A percentile compares a stretch with the other conserved stretches of the same genome.
Conservation (phyloP, 2,329 filamentous ascomycete genomes). For the Pseudogymnoascus sp. region DNA sequence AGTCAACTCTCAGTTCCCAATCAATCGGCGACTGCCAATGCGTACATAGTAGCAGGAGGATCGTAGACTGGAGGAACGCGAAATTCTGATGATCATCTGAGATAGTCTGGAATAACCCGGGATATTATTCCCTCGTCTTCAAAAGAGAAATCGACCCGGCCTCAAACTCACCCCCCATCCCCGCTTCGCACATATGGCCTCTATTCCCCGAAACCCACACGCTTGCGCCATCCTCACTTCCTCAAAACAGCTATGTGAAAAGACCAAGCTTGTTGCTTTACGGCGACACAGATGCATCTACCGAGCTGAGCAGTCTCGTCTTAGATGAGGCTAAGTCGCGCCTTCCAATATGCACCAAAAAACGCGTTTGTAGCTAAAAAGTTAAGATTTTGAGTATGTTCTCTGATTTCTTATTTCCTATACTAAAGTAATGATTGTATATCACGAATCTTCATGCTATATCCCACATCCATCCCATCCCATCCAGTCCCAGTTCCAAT, state of each 20-base stretch:
- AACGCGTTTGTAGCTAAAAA: not conserved
- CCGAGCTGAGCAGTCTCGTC: constrained; percentile 8
- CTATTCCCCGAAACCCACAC: constrained; percentile 10
- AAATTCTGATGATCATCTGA: not conserved
- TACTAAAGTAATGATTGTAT: constrained; percentile 2
- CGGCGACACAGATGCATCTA: constrained; percentile 12
- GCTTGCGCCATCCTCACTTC: constrained; percentile 11
- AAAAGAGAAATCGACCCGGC: constrained; percentile 7
- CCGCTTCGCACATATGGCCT: constrained; percentile 11
- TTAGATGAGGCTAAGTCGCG: constrained; percentile 7
- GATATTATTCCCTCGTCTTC: not conserved
- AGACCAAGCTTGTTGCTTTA: constrained; percentile 12
- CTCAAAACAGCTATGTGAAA: constrained; percentile 13
- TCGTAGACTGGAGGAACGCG: not conserved
- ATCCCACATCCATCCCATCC: not conserved
- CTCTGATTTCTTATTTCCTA: not conserved
- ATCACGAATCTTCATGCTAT: not conserved
- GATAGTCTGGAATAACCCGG: not conserved
- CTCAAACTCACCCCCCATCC: constrained; percentile 13
- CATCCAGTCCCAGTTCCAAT: not conserved
- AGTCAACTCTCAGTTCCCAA: not conserved
- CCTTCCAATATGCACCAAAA: too few species aligned
- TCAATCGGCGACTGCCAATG: not conserved
- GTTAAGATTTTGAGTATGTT: not conserved
- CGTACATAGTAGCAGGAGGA: too few species aligned